Evolutionary conservation across 2,329 filamentous ascomycete species (phyloP), one percentile per base, ranked within the genome.

Genomic region (Moelleriella libera): DNA sequence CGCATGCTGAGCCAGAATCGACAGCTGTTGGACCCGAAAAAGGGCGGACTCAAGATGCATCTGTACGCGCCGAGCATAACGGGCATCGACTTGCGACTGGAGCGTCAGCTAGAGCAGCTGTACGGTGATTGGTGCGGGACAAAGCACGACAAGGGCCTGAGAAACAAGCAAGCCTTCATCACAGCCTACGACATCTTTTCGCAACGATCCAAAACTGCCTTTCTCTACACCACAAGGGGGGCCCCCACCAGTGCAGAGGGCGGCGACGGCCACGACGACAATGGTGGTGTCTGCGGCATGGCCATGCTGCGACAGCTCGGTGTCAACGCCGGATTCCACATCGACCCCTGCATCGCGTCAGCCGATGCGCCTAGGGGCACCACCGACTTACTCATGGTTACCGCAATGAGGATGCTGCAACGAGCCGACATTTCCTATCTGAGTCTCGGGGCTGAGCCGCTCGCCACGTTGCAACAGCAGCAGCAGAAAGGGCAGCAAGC

Each of bases 271-370:
- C 34, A 41, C 6, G 51, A 50, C 39, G 41, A 42, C 5, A 43
- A 53, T 6, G 49, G 49, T 5, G 41, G 43, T 30, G 47, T 51
- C 45, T 53, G 53, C 30, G 54, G 54, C 6, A 49, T 54, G 14
- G 54, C 52, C 3, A 50, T 49, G n/a, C 47, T 55, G 30, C 48
- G 54, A 11, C 49, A 51, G 12, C 43, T 55, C 1, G 54, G 53
- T 11, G 54, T 50, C 14, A 49, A 53, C 40, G 49, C 49, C 2
- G 54, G 54, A 0, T 55, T 55, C 32, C 54, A 54, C 32, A 42
- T 54, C 6, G 54, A 55, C 14, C 54, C 54, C 3, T 55, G 54
- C 47, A 51, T 56, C 30, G 54, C 54, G 21, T 47, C 52, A 2
- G 42, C 47, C 5, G 46, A 45, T 3, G 48, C 47, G 1, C 50